Conservation (phyloP, 169 alveolate genomes). For the Babesia bigemina region DNA sequence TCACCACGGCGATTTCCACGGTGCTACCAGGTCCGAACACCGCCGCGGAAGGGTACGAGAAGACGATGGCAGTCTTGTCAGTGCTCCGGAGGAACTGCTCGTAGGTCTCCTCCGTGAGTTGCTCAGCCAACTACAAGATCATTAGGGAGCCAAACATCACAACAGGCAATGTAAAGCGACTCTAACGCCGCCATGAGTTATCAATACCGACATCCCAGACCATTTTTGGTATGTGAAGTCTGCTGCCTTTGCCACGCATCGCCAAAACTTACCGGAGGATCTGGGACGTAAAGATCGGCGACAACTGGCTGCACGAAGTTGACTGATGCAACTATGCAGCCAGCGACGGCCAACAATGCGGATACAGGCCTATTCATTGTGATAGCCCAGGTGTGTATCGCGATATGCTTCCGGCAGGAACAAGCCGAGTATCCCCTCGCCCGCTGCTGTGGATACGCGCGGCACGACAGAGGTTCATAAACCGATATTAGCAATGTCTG, state of each 20-base stretch:
- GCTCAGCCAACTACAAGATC: constrained; percentile 19
- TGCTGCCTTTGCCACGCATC: not conserved
- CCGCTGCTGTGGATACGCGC: constrained; percentile 6
- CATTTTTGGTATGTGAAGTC: not conserved
- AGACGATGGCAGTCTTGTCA: constrained; percentile 44
- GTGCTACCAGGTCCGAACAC: constrained; percentile 17
- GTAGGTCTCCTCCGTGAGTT: constrained; percentile 34
- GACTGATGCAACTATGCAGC: not conserved
- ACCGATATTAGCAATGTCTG: too few species aligned
- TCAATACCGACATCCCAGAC: too few species aligned
- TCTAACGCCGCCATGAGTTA: not conserved
- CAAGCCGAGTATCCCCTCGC: not conserved
- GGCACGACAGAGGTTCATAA: not conserved
- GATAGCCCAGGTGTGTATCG: constrained; percentile 17
- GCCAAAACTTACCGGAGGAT: constrained; percentile 27
- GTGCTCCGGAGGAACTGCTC: constrained; percentile 30
- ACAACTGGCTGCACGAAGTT: not conserved
- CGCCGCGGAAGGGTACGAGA: constrained; percentile 45
- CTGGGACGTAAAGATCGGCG: constrained; percentile 19
- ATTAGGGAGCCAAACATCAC: not conserved
- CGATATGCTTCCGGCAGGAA: not conserved
- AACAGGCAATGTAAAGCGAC: not conserved
- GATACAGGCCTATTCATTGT: not conserved
- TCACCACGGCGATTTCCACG: constrained; percentile 28
- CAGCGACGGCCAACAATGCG: constrained; percentile 5